Evolutionary conservation across 352 stramenopile species (phyloP), one percentile per base, ranked within the genome.

Genomic region (Phytopythium mirpurense): DNA sequence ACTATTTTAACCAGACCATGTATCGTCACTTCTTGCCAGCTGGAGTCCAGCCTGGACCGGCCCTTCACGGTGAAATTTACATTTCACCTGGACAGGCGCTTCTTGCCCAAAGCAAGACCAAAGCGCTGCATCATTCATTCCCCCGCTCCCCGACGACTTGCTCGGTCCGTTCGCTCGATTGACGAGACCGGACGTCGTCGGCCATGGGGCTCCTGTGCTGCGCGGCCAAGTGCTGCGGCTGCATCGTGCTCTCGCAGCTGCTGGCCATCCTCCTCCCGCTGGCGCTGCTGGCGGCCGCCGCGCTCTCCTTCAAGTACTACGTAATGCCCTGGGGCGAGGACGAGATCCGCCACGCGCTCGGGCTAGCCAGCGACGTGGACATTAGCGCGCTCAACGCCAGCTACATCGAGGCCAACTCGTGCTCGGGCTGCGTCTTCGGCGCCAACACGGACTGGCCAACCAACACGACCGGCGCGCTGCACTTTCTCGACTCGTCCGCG

Each of bases 361-460:
- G 71, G 3, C 62, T 92, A 12, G 46, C 74, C 2, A 45, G 59
- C 8, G 63, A 82, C 52, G 70, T 78, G 9, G 61, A 86, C 50
- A 73, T 86, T 18, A 56, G 66, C 60, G 68, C 69, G 42, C 70
- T 86, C 29, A 70, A 76, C 46, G 43, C 74, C 19, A 83, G 63
- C 52, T 68, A 72, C 52, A 63, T 84, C 40, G 62, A 74, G 3
- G 59, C 68, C 15, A 74, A 92, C 36, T 87, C 76, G 40, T 94
- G 83, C 62, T 88, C 81, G 5, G 83, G 83, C 26, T 94, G 83
- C 61, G 75, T 90, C 38, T 86, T 92, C 54, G 83, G 83, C 31
- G 71, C 65, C 62, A 94, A 94, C 54, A 87, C 74, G 31, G 72
- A 90, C 32, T 94, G 83, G 77, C 83, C 83, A 3, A 91, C 79